A percentile compares a stretch with the other conserved stretches of the same genome.
phyloP scores from a whole-genome alignment of 106 monocot genomes.

The Dioscorea dumetorum region DNA sequence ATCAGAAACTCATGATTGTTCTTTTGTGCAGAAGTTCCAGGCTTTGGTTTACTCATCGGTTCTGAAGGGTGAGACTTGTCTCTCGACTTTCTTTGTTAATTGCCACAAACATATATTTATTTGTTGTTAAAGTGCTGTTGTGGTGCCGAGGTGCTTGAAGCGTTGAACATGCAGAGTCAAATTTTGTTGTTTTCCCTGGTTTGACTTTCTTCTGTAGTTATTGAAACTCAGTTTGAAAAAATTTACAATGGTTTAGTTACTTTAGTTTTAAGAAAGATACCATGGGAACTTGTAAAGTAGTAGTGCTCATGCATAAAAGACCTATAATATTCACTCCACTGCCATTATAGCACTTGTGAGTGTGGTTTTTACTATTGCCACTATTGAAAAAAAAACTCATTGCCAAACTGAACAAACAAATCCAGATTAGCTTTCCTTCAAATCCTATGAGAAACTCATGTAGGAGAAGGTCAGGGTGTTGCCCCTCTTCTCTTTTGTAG shows the following conservation, averaged over 20 bases:
- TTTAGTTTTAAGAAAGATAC: too few relatives aligned
- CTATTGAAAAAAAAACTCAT: too few relatives aligned
- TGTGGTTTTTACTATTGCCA: too few relatives aligned
- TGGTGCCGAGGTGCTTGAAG: not conserved
- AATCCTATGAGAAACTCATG: not conserved
- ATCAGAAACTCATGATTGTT: conserved; percentile 1
- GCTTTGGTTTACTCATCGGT: conserved; percentile 44
- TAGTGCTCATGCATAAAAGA: too few relatives aligned
- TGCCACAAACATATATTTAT: not conserved
- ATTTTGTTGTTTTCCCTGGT: too few relatives aligned
- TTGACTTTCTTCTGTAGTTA: too few relatives aligned
- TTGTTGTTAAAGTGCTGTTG: not conserved
- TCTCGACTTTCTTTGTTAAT: not conserved
- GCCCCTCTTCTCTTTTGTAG: not conserved
- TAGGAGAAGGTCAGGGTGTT: not conserved
- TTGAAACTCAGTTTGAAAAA: too few relatives aligned
- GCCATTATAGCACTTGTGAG: too few relatives aligned
- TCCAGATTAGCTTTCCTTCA: not conserved
- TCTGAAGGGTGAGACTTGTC: conserved; percentile 36
- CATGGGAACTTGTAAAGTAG: too few relatives aligned
- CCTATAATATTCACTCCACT: too few relatives aligned
- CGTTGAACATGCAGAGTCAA: not conserved
- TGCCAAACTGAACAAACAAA: too few relatives aligned
- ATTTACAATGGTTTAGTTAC: too few relatives aligned
- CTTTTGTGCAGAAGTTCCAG: conserved; percentile 44